A percentile compares a stretch with the other conserved stretches of the same genome.
These are phyloP conservation scores for Megacollybia marginata DNA, from an alignment of 768 basidiomycete species.

Conservation along the genomic window DNA sequence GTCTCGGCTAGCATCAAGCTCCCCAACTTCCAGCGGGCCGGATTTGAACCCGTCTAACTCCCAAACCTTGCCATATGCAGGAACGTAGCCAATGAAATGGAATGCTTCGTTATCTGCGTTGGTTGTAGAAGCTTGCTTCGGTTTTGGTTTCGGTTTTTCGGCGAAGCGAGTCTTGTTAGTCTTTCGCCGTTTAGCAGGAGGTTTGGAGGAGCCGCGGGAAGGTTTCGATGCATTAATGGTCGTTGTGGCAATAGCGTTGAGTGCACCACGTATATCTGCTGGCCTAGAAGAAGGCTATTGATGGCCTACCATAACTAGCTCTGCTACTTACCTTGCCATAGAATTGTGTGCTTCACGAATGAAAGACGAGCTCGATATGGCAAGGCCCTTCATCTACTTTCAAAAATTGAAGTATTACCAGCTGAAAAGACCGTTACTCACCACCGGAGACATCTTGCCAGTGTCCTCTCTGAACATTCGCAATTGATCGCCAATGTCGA, in stretches of 20 bases:
- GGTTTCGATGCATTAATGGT: slow-evolving; percentile 31
- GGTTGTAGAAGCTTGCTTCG: slow-evolving; percentile 13
- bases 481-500: slow-evolving; percentile 42
- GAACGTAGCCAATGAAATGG: slow-evolving; percentile 63
- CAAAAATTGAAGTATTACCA: not conserved
- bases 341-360: slow-evolving; percentile 53
- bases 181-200: slow-evolving; percentile 28
- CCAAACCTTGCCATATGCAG: slow-evolving; percentile 59
- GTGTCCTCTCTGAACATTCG: slow-evolving; percentile 41
- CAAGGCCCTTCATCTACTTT: slow-evolving; percentile 55
- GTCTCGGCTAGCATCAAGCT: slow-evolving; percentile 21
- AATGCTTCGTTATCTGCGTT: slow-evolving; percentile 36
- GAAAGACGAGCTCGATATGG: slow-evolving; percentile 47
- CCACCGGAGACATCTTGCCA: slow-evolving; percentile 48
- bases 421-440: slow-evolving; percentile 20
- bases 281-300: slow-evolving; percentile 19
- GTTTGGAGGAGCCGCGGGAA: slow-evolving; percentile 5
- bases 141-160: slow-evolving; percentile 10
- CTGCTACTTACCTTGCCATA: slow-evolving; percentile 43
- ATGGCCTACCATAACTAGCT: too few species aligned
- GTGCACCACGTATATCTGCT: slow-evolving; percentile 47
- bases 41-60: slow-evolving; percentile 60
- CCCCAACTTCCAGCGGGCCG: slow-evolving; percentile 58
- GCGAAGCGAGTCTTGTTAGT: slow-evolving; percentile 9
- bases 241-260: slow-evolving; percentile 35